Percentiles rank a stretch among this genome's conserved stretches.
Conservation (phyloP, 495 filamentous ascomycete genomes). For the Neurospora cerealis region DNA sequence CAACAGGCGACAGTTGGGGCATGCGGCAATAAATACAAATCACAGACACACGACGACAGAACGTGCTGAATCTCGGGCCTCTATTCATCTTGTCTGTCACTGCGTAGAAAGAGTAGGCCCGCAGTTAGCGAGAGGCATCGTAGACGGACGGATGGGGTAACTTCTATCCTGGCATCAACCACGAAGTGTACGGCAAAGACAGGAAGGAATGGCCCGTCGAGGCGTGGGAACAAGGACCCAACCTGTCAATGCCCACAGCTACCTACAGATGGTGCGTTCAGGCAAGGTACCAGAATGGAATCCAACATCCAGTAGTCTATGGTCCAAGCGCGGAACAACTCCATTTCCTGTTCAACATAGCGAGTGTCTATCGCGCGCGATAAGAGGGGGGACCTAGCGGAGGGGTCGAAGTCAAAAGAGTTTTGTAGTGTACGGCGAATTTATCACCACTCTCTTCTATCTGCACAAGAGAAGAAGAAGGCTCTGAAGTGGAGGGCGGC, state of each 20-base stretch:
- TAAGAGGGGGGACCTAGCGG: not conserved
- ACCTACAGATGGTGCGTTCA: not conserved
- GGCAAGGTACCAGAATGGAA: not conserved
- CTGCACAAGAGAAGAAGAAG: not conserved
- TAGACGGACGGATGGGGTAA: constrained; percentile 59
- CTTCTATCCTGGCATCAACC: constrained; percentile 63
- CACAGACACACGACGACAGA: not conserved
- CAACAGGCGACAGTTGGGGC: not conserved
- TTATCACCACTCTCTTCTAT: not conserved
- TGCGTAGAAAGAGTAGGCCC: not conserved
- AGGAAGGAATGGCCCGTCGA: constrained; percentile 1
- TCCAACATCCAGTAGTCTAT: not conserved
- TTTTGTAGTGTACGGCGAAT: not conserved
- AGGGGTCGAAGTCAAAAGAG: not conserved
- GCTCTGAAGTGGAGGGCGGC: not conserved
- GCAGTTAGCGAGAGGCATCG: not conserved
- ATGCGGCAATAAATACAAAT: not conserved
- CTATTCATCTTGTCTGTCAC: not conserved
- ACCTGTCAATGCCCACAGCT: not conserved
- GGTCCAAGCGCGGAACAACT: not conserved
- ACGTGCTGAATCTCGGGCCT: not conserved
- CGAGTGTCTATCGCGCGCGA: not conserved
- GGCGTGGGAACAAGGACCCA: constrained; percentile 5
- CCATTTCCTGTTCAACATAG: not conserved
- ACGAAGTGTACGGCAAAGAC: not conserved